Evolutionary conservation across 2,329 filamentous ascomycete genomes (phyloP).

Genomic region (Diaporthe nobilis): DNA sequence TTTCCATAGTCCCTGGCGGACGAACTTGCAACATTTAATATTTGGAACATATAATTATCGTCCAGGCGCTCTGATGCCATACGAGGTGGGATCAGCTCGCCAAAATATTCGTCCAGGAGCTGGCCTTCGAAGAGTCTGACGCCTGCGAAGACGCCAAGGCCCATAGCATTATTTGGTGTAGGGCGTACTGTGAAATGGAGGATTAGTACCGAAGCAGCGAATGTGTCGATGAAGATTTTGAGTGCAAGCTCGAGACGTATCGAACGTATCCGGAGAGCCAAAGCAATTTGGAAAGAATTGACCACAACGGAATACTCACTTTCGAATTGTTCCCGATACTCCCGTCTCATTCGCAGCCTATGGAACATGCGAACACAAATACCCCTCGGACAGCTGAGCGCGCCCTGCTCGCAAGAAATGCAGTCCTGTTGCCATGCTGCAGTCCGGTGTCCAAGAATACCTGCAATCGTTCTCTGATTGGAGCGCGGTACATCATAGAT

Average conservation of each 20-base stretch:
- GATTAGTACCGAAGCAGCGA: not conserved
- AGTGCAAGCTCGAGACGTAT: not conserved
- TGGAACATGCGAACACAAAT: not conserved
- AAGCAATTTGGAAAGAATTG: not conserved
- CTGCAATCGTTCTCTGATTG: not conserved
- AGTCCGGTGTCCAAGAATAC: not conserved
- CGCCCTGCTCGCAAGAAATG: not conserved
- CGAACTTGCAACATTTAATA: not conserved
- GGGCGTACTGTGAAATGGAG: not conserved
- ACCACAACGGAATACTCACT: not conserved
- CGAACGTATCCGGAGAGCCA: too few species aligned
- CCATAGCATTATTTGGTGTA: not conserved
- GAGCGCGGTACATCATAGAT: not conserved
- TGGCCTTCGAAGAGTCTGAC: not conserved
- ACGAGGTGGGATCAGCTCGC: not conserved
- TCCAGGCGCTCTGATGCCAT: not conserved
- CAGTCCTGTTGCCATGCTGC: not conserved
- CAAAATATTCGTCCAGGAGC: slow-evolving; percentile 15
- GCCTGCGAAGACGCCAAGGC: not conserved
- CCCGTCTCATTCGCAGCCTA: accelerated
- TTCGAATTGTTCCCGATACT: not conserved
- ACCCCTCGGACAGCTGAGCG: accelerated
- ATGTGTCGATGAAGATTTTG: not conserved
- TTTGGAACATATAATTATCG: not conserved
- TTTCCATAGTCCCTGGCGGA: slow-evolving; percentile 15